Conservation (phyloP, 1,284 basidiomycete species). For the Xerocomus cyaneibrunnescens region DNA sequence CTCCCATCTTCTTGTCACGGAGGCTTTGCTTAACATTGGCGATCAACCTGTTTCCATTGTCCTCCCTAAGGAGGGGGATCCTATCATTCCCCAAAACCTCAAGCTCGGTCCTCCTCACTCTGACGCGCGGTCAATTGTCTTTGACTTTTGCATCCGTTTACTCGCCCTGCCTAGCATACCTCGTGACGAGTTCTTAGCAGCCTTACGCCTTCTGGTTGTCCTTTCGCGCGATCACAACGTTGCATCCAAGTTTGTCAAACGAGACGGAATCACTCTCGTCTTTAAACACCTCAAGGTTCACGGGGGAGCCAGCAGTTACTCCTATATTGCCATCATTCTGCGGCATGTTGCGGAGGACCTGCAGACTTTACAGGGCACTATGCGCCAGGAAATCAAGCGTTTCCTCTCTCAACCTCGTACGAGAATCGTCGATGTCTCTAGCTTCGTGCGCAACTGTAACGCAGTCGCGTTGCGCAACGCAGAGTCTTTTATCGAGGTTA, state of each 20-base stretch:
- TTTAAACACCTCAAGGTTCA: slow-evolving; percentile 65
- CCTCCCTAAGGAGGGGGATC: slow-evolving; percentile 68
- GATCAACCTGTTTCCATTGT: slow-evolving; percentile 67
- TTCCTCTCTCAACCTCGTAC: slow-evolving; percentile 73
- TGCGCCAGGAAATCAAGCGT: slow-evolving; percentile 80
- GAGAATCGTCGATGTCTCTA: slow-evolving; percentile 67
- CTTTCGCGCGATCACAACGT: slow-evolving; percentile 70
- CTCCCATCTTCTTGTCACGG: slow-evolving; percentile 76
- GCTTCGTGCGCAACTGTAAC: slow-evolving; percentile 76
- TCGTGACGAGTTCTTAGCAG: slow-evolving; percentile 78
- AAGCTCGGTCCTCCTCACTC: slow-evolving; percentile 59
- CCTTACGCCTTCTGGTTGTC: slow-evolving; percentile 77
- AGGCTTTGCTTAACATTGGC: slow-evolving; percentile 75
- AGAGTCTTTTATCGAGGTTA: slow-evolving; percentile 72
- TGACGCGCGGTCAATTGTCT: slow-evolving; percentile 65
- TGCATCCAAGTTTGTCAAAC: slow-evolving; percentile 62
- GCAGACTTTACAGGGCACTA: slow-evolving; percentile 64
- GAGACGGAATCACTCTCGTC: slow-evolving; percentile 62
- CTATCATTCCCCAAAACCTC: slow-evolving; percentile 49
- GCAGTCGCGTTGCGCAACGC: slow-evolving; percentile 85
- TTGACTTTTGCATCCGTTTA: slow-evolving; percentile 72
- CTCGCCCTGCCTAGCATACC: slow-evolving; percentile 62
- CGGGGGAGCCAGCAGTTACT: slow-evolving; percentile 68
- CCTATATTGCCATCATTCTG: slow-evolving; percentile 84
- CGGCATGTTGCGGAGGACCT: slow-evolving; percentile 89